Evolutionary conservation across 306 rosid species (phyloP), one percentile per base, ranked within the genome.

Genomic region (Lotus japonicus): DNA sequence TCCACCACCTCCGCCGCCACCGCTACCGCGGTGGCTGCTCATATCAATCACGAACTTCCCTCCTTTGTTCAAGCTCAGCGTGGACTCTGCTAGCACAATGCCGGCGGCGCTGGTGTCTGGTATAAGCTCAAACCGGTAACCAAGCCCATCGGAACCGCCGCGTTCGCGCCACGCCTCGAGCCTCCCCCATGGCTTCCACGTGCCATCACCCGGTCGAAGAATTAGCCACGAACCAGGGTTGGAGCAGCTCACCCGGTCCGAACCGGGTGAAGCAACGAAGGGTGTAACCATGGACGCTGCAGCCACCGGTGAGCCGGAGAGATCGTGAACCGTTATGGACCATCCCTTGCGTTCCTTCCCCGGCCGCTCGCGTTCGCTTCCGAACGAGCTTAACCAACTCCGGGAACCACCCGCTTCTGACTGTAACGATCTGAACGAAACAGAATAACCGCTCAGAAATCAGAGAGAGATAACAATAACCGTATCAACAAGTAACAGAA

Each of bases 91-190:
- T 4, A 90, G 78, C 3, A 87, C 87, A 23, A 90, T 79, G 0
- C 88, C 90, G 2, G 81, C 88, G 11, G 88, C 86, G 44, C 84
- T 79, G 0, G 90, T 77, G 52, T 88, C 95, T 0, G 95, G 95
- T 0, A 85, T 75, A 1, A 88, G 87, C 58, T 88, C 90, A 0
- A 88, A 88, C 0, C 95, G 79, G 21, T 74, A 88, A 0, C 95
- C 95, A 1, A 88, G 75, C 0, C 88, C 88, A 6, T 88, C 90
- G 4, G 90, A 85, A 9, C 87, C 78, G 0, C 95, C 88, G 0
- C 95, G 86, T 46, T 88, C 95, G 5, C 95, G 95, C 95, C 95
- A 88, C 0, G 95, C 95, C 54, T 88, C 88, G 10, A 88, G 85
- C 7, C 82, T 70, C 10, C 95, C 95, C 95, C 90, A 85, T 0